phyloP scores from a whole-genome alignment of 2,329 filamentous ascomycete genomes.

The Fusarium drepaniforme region DNA sequence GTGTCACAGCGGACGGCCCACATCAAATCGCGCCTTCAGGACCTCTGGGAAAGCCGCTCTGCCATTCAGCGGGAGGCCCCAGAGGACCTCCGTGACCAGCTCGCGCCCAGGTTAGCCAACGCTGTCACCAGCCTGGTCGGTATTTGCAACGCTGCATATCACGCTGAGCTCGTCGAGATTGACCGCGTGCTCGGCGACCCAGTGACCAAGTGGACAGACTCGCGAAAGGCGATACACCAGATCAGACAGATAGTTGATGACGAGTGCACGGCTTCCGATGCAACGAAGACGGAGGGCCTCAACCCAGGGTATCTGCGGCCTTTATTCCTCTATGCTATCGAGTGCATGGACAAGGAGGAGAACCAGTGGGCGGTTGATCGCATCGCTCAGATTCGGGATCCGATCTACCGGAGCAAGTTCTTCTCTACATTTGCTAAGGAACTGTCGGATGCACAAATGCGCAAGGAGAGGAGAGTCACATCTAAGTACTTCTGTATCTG shows the following conservation, averaged over 20 bases:
- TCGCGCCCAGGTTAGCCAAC: neutral
- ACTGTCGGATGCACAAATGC: constrained; percentile 28
- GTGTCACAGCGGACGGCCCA: constrained; percentile 20
- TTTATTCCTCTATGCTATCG: constrained; percentile 38
- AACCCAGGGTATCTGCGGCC: constrained; percentile 38
- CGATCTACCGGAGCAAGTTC: neutral
- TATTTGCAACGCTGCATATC: constrained; percentile 36
- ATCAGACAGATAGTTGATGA: neutral
- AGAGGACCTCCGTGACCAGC: neutral
- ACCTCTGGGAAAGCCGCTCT: neutral
- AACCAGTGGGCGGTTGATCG: constrained; percentile 16
- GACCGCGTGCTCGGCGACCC: constrained; percentile 39
- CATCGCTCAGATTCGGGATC: neutral
- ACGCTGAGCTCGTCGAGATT: constrained; percentile 39
- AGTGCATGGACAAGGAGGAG: constrained; percentile 29
- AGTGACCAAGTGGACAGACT: constrained; percentile 26
- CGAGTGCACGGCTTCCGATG: neutral
- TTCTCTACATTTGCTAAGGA: constrained; percentile 24
- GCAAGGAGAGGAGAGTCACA: constrained; percentile 40
- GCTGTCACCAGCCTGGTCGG: constrained; percentile 28
- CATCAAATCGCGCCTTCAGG: constrained; percentile 2
- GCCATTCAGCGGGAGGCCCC: neutral
- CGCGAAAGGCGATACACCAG: constrained; percentile 20
- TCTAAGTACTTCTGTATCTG: constrained; percentile 39
- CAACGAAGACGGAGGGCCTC: neutral